A percentile compares a stretch with the other conserved stretches of the same genome.
Conservation (phyloP, 805 yeast genomes). For the Wickerhamomyces queroliae region DNA sequence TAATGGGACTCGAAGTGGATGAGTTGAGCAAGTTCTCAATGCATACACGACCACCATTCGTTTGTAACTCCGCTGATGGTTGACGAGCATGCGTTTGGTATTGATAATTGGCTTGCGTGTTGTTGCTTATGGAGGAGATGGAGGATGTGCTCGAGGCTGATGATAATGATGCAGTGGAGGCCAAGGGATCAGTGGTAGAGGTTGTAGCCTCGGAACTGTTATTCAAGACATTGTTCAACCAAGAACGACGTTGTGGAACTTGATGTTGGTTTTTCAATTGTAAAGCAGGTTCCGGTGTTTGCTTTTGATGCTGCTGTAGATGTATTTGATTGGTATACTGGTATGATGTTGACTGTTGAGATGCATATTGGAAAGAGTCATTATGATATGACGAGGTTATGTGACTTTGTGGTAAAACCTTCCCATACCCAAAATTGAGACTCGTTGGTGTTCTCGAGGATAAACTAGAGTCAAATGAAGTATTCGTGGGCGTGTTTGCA, state of each 20-base stretch:
- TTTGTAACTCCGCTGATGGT: not conserved
- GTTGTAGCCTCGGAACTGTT: not conserved
- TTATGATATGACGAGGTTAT: no score
- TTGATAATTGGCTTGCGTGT: not conserved
- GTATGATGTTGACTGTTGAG: no score
- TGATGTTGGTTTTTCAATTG: not conserved
- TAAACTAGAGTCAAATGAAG: not conserved
- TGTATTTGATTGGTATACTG: no score
- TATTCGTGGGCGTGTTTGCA: not conserved
- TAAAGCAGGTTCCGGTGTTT: no score
- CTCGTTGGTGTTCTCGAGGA: not conserved
- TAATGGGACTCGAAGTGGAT: not conserved
- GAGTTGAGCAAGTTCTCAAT: not conserved
- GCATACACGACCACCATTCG: not conserved
- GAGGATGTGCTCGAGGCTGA: not conserved
- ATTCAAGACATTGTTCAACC: not conserved
- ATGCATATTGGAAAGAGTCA: no score
- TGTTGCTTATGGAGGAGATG: not conserved
- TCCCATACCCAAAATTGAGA: no score
- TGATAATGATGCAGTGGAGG: not conserved
- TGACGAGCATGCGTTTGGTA: not conserved
- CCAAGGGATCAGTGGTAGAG: not conserved
- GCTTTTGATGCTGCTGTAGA: no score
- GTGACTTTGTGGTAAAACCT: no score
- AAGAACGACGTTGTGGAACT: slow-evolving; percentile 1